phyloP scores from a whole-genome alignment of 805 yeast species.

The Teunomyces stri region DNA sequence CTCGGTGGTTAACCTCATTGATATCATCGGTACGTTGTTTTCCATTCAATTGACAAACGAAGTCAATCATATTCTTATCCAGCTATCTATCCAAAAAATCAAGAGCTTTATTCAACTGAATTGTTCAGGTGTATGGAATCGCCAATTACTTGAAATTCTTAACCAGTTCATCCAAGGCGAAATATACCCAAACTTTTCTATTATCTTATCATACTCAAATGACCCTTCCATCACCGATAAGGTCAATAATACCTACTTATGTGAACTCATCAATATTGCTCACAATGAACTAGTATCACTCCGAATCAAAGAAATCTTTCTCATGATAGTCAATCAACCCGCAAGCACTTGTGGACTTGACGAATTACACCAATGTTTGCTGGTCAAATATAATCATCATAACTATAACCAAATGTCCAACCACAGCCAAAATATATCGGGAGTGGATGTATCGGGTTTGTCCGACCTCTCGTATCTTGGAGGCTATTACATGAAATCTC shows the following conservation, averaged over 20 bases:
- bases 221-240: conserved; percentile 9
- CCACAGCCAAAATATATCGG: background rate
- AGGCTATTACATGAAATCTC: conserved; percentile 19
- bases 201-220: conserved; percentile 14
- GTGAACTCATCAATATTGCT: conserved; percentile 34
- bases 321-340: conserved; percentile 56
- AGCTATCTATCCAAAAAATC: conserved; percentile 38
- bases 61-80: conserved; percentile 29
- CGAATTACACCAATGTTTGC: conserved; percentile 57
- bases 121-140: conserved; percentile 38
- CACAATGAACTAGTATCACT: conserved; percentile 42
- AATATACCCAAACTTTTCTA: conserved; percentile 35
- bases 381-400: conserved; percentile 18
- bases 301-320: conserved; percentile 57
- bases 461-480: conserved; percentile 14
- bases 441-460: conserved; percentile 1
- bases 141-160: conserved; percentile 31
- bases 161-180: conserved; percentile 37
- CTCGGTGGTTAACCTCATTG: conserved; percentile 8
- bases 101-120: conserved; percentile 22
- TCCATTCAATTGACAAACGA: conserved; percentile 21
- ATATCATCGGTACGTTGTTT: conserved; percentile 15
- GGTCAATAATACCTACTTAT: conserved; percentile 13
- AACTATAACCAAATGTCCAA: conserved; percentile 2
- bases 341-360: conserved; percentile 48